Conservation (phyloP, 1,284 basidiomycete species). For the Trichosporon inkin region DNA sequence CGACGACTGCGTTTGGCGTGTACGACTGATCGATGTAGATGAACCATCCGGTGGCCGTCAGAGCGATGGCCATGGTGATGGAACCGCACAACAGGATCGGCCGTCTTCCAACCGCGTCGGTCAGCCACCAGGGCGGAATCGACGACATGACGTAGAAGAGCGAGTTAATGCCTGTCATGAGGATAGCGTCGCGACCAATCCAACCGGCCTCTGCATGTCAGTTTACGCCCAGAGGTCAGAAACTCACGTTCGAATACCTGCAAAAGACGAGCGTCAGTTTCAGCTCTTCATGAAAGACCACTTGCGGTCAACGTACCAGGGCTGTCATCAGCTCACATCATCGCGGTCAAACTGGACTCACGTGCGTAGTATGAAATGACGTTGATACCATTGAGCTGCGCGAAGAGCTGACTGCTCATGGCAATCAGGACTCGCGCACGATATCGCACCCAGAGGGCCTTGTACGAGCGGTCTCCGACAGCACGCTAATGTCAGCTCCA, state of each 20-base stretch:
- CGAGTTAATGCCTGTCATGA: conserved; percentile 95
- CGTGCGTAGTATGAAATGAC: conserved; percentile 94
- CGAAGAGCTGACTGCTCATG: conserved; percentile 96
- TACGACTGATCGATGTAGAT: conserved; percentile 84
- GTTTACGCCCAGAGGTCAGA: background rate
- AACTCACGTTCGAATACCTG: conserved; percentile 71
- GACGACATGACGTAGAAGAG: conserved; percentile 81
- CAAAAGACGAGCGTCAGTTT: conserved; percentile 55
- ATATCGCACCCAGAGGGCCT: conserved; percentile 81
- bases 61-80: conserved; percentile 53
- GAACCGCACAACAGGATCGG: conserved; percentile 88
- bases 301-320: conserved; percentile 17
- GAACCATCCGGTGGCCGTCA: conserved; percentile 51
- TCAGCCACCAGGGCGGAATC: conserved; percentile 89
- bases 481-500: conserved; percentile 51
- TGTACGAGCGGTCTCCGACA: conserved; percentile 77
- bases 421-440: conserved; percentile 85
- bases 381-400: conserved; percentile 92
- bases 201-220: conserved; percentile 77
- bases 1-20: conserved; percentile 84
- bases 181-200: conserved; percentile 91
- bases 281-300: background rate
- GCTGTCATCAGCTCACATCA: conserved; percentile 44
- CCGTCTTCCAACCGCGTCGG: conserved; percentile 86
- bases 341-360: conserved; percentile 23